Percentiles rank a stretch among this genome's conserved stretches.
Conservation (phyloP, 2,329 filamentous ascomycete species). For the Fusarium tuaranense region DNA sequence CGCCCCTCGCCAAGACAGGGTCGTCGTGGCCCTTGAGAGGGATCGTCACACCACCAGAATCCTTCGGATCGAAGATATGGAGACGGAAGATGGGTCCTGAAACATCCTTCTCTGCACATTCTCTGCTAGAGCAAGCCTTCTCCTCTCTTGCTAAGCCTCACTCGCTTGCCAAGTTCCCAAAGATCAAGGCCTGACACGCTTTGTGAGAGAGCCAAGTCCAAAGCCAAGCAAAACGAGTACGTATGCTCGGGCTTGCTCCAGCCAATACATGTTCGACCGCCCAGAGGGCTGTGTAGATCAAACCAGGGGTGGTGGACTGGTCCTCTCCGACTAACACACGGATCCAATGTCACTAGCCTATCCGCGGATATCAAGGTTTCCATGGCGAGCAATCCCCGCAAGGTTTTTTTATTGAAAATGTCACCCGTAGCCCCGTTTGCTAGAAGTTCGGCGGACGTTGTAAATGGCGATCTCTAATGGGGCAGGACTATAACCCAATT, state of each 20-base stretch:
- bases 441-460: background rate
- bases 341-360: background rate
- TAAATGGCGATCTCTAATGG: background rate
- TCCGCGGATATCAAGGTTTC: background rate
- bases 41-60: slow-evolving; percentile 9
- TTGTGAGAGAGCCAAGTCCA: slow-evolving; percentile 2
- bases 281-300: slow-evolving; percentile 1
- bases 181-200: background rate
- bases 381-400: background rate
- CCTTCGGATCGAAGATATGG: background rate
- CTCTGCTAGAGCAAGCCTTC: background rate
- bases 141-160: slow-evolving; percentile 7
- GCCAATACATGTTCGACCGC: background rate
- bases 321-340: background rate
- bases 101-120: background rate
- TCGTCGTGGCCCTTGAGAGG: slow-evolving; percentile 9
- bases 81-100: background rate
- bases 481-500: background rate
- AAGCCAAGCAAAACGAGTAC: slow-evolving; percentile 13
- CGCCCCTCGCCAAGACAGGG: slow-evolving; percentile 8
- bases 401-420: slow-evolving; percentile 3
- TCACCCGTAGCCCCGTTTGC: background rate
- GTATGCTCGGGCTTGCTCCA: slow-evolving; percentile 1
- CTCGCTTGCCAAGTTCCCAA: background rate
- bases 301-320: background rate